phyloP scores from a whole-genome alignment of 352 stramenopile genomes.

The Pythium plurisporium region DNA sequence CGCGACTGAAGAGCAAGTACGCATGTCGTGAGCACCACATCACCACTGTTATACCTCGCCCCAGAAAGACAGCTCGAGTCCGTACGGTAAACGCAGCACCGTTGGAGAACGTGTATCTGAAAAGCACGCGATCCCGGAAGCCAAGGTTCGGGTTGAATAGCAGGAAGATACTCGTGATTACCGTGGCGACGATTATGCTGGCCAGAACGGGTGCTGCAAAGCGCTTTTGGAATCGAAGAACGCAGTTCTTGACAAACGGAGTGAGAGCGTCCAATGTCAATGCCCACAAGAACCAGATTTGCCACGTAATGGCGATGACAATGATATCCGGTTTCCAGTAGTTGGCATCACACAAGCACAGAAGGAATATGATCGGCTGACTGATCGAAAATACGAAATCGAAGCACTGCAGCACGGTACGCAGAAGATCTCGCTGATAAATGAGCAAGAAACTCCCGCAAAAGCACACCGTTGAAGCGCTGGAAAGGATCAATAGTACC shows the following conservation, averaged over 20 bases:
- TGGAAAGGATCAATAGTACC: too few species aligned
- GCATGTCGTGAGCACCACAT: constrained; percentile 11
- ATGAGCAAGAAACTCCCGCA: neutral
- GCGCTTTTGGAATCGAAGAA: constrained; percentile 3
- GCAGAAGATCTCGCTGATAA: constrained; percentile 7
- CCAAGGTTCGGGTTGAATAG: neutral
- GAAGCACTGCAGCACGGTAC: neutral
- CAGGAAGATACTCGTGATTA: neutral
- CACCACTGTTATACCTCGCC: neutral
- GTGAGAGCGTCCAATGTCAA: constrained; percentile 6
- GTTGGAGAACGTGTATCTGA: neutral
- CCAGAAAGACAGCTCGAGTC: neutral
- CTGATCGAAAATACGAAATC: constrained; percentile 1
- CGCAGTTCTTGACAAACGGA: neutral
- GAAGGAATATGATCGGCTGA: neutral
- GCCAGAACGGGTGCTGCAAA: neutral
- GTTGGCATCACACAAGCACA: constrained; percentile 3
- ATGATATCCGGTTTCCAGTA: neutral
- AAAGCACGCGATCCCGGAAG: constrained; percentile 1
- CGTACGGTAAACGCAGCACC: neutral
- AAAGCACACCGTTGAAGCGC: too few species aligned
- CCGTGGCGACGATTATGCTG: neutral
- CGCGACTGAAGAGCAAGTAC: neutral
- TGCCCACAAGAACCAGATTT: constrained; percentile 4
- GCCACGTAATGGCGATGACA: neutral